phyloP scores from a whole-genome alignment of 2,329 filamentous ascomycete species.

The Exophiala xenobiotica region DNA sequence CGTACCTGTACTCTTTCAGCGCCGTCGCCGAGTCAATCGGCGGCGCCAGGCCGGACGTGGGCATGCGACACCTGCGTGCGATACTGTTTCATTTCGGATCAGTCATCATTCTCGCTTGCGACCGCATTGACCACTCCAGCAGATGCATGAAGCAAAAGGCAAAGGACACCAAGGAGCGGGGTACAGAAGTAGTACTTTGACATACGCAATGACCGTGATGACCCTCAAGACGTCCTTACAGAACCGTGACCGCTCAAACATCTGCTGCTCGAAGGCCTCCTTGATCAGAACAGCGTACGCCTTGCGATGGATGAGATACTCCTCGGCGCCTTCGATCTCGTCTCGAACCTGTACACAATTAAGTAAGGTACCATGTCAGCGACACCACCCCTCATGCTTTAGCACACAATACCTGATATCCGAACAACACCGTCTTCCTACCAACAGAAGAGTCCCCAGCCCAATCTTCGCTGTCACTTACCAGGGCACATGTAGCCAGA shows the following conservation, averaged over 20 bases:
- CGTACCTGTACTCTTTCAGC: constrained; percentile 11
- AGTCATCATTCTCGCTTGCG: not conserved
- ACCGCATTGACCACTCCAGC: too few species aligned
- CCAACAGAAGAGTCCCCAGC: not conserved
- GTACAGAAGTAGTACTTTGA: too few species aligned
- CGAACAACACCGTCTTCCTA: not conserved
- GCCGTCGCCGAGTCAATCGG: constrained; percentile 4
- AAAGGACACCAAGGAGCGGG: too few species aligned
- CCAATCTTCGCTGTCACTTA: constrained; percentile 4
- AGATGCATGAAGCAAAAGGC: not conserved
- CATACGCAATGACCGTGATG: constrained; percentile 16
- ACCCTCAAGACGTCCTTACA: constrained; percentile 17
- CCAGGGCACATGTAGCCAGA: constrained; percentile 16
- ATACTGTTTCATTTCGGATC: not conserved
- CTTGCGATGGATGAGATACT: constrained; percentile 18
- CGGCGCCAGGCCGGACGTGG: constrained; percentile 11
- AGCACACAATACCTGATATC: not conserved
- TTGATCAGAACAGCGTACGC: constrained; percentile 16
- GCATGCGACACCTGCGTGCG: constrained; percentile 14
- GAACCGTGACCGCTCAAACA: constrained; percentile 16
- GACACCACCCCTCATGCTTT: too few species aligned
- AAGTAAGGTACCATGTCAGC: constrained; percentile 3
- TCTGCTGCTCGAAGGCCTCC: constrained; percentile 8
- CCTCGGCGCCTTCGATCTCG: constrained; percentile 11
- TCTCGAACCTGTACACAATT: constrained; percentile 6